These are phyloP conservation scores for Sporothrix sp. DNA, from an alignment of 2,329 filamentous ascomycete genomes.

Conservation along the genomic window DNA sequence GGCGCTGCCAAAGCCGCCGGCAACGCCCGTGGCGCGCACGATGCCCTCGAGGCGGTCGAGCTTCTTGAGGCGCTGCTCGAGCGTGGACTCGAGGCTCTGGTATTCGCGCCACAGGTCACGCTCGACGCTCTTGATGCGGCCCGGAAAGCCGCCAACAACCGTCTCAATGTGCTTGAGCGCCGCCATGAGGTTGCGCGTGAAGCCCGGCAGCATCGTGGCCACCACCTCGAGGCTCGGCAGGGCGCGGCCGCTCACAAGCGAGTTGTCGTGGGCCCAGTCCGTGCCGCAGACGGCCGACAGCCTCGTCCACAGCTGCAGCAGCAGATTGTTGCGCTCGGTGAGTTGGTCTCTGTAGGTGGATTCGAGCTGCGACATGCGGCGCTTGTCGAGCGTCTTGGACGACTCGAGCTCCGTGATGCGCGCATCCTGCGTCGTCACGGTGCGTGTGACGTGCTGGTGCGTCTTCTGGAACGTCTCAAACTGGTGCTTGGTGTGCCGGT, in stretches of 20 bases:
- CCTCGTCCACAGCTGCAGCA: slow-evolving; percentile 83
- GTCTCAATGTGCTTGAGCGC: slow-evolving; percentile 82
- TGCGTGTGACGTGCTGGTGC: slow-evolving; percentile 77
- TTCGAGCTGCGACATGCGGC: slow-evolving; percentile 66
- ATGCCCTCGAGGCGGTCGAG: slow-evolving; percentile 79
- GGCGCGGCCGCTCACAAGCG: slow-evolving; percentile 74
- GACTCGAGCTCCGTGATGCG: slow-evolving; percentile 79
- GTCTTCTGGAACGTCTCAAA: slow-evolving; percentile 84
- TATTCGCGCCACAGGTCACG: slow-evolving; percentile 87
- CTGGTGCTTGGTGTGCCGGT: slow-evolving; percentile 76
- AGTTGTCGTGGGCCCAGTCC: slow-evolving; percentile 87
- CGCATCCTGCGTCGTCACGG: slow-evolving; percentile 73
- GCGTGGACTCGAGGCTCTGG: slow-evolving; percentile 68
- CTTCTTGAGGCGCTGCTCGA: slow-evolving; percentile 72
- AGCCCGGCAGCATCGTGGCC: slow-evolving; percentile 73
- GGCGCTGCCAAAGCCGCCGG: slow-evolving; percentile 27
- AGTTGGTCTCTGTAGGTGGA: slow-evolving; percentile 77
- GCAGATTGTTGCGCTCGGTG: slow-evolving; percentile 75
- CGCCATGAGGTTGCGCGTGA: slow-evolving; percentile 78
- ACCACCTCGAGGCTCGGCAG: slow-evolving; percentile 80
- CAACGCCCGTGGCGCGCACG: slow-evolving; percentile 50
- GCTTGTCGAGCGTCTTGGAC: slow-evolving; percentile 66
- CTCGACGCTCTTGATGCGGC: slow-evolving; percentile 75
- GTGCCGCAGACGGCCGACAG: slow-evolving; percentile 76
- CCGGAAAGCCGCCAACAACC: slow-evolving; percentile 67